Conservation (phyloP, 1,139 yeast species). For the Protomyces gravidus region DNA sequence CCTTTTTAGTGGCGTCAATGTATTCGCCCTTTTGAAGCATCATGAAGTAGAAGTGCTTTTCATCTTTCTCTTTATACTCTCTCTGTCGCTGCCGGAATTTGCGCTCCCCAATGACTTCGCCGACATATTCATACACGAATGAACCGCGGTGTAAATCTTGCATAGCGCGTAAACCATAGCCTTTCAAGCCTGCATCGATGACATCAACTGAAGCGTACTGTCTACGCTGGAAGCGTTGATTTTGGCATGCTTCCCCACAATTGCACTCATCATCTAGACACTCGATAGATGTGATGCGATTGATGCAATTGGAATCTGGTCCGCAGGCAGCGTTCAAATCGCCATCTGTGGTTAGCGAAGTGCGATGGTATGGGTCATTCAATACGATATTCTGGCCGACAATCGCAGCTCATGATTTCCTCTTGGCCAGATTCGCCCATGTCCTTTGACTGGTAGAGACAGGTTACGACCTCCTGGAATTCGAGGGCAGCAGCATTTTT, state of each 20-base stretch:
- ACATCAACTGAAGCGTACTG: slow-evolving; percentile 72
- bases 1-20: slow-evolving; percentile 87
- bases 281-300: slow-evolving; percentile 85
- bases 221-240: slow-evolving; percentile 76
- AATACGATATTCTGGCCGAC: slow-evolving; percentile 52
- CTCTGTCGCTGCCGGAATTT: slow-evolving; percentile 69
- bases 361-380: neutral
- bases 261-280: slow-evolving; percentile 68
- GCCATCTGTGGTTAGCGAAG: slow-evolving; percentile 30
- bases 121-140: slow-evolving; percentile 85
- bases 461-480: slow-evolving; percentile 55
- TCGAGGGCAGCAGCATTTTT: slow-evolving; percentile 65
- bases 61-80: slow-evolving; percentile 64
- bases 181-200: slow-evolving; percentile 75
- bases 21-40: slow-evolving; percentile 91
- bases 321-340: slow-evolving; percentile 68
- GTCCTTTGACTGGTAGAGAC: slow-evolving; percentile 56
- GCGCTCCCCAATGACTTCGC: slow-evolving; percentile 81
- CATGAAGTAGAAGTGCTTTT: slow-evolving; percentile 92
- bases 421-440: slow-evolving; percentile 67
- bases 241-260: slow-evolving; percentile 77
- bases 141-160: slow-evolving; percentile 54
- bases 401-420: slow-evolving; percentile 87
- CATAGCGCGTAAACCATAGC: slow-evolving; percentile 81
- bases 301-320: slow-evolving; percentile 83